Evolutionary conservation across 495 filamentous ascomycete species (phyloP).

Genomic region (Penicillium riverlandense): DNA sequence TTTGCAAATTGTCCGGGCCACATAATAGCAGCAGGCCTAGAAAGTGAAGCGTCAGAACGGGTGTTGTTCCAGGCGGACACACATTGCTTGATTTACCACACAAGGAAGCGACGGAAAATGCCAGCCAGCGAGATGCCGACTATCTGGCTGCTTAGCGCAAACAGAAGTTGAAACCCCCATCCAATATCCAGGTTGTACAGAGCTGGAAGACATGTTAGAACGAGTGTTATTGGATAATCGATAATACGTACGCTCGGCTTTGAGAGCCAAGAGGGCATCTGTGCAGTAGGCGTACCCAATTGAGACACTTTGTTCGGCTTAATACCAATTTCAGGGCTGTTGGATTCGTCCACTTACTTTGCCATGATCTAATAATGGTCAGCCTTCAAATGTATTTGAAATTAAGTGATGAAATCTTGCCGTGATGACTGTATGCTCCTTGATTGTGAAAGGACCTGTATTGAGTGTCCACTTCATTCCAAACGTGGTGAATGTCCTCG

Average conservation of each 20-base stretch:
- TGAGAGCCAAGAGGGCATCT: constrained; percentile 13
- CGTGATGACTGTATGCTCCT: constrained; percentile 61
- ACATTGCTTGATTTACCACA: constrained; percentile 25
- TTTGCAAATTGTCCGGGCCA: constrained; percentile 25
- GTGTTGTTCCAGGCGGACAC: no score
- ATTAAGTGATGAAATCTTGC: constrained; percentile 35
- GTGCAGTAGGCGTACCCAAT: constrained; percentile 18
- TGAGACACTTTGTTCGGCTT: constrained; percentile 7
- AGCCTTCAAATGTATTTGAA: neutral
- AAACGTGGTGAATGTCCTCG: constrained; percentile 40
- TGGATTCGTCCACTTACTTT: constrained; percentile 14
- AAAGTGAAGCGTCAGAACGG: no score
- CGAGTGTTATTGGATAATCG: constrained; percentile 40
- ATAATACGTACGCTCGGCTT: constrained; percentile 34
- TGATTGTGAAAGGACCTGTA: constrained; percentile 61
- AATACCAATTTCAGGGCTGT: neutral
- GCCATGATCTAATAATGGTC: constrained; percentile 13
- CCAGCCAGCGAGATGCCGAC: constrained; percentile 60
- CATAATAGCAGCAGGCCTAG: constrained; percentile 27
- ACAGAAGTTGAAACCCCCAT: constrained; percentile 51
- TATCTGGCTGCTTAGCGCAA: constrained; percentile 55
- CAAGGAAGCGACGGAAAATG: constrained; percentile 53
- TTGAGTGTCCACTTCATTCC: constrained; percentile 51
- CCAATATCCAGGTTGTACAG: constrained; percentile 56
- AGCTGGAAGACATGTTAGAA: constrained; percentile 32